Evolutionary conservation across 345 rosid species (phyloP).

Genomic region (Anacardium occidentale): DNA sequence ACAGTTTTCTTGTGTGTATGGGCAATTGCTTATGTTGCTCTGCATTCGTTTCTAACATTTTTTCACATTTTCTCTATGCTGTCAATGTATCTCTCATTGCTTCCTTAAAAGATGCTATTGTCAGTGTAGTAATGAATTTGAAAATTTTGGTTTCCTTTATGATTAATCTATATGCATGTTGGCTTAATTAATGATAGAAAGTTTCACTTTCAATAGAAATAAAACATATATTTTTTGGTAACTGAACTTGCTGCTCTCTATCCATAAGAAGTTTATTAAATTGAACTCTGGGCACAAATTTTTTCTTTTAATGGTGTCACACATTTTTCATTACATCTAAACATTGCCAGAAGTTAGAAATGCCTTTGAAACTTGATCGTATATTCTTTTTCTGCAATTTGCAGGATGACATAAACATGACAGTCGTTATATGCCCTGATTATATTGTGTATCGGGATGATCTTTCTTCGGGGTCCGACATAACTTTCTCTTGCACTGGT

Average conservation of each 20-base stretch:
- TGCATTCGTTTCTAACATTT: neutral
- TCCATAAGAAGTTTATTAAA: constrained; percentile 2
- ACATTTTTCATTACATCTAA: neutral
- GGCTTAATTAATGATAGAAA: neutral
- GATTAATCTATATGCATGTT: neutral
- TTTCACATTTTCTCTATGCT: constrained; percentile 4
- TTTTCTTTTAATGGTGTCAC: neutral
- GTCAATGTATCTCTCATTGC: neutral
- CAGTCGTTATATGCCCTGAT: constrained; percentile 52
- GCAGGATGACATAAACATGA: constrained; percentile 50
- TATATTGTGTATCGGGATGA: constrained; percentile 50
- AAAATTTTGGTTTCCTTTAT: neutral
- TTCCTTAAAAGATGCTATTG: neutral
- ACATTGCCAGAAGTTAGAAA: constrained; percentile 14
- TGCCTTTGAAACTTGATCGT: constrained; percentile 18
- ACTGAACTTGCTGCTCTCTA: constrained; percentile 9
- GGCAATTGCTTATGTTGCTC: neutral
- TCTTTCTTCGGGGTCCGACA: constrained; percentile 40
- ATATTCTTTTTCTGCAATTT: constrained; percentile 28
- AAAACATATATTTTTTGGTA: neutral
- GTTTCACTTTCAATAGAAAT: neutral
- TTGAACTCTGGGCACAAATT: constrained; percentile 6
- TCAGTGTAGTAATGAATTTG: neutral
- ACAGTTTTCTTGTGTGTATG: neutral
- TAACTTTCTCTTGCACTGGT: constrained; percentile 55